A percentile compares a stretch with the other conserved stretches of the same genome.
Conservation (phyloP, 495 filamentous ascomycete species). For the Aspergillus nidulans region DNA sequence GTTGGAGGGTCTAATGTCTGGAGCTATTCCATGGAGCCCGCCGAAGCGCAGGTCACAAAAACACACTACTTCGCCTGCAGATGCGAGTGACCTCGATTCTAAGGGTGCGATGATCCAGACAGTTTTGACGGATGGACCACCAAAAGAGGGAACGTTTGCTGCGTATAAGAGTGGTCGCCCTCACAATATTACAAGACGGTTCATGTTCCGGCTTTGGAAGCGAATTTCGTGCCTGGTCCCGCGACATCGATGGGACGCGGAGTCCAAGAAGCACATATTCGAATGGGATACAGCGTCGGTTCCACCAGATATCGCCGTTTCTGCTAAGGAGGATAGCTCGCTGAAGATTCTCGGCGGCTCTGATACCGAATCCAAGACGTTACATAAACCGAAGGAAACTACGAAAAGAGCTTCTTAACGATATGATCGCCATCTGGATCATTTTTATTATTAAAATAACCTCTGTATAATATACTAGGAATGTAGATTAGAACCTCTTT, state of each 20-base stretch:
- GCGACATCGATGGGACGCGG: constrained; percentile 22
- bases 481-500: too few species aligned
- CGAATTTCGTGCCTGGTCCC: constrained; percentile 40
- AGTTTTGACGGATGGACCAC: constrained; percentile 29
- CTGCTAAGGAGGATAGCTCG: not conserved
- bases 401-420: not conserved
- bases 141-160: constrained; percentile 33
- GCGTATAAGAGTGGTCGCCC: constrained; percentile 30
- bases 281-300: constrained; percentile 24
- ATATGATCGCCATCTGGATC: not conserved
- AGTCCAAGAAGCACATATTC: constrained; percentile 18
- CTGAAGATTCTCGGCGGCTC: not conserved
- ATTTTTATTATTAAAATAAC: not conserved
- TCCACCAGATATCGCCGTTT: not conserved
- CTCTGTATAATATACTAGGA: not conserved
- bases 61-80: not conserved
- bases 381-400: not conserved
- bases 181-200: constrained; percentile 38
- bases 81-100: not conserved
- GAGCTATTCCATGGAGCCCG: constrained; percentile 40
- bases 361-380: not conserved
- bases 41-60: constrained; percentile 30
- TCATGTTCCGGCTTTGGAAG: constrained; percentile 44
- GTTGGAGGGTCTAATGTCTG: constrained; percentile 56
- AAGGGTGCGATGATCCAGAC: constrained; percentile 5